Conservation (phyloP, 2,329 filamentous ascomycete genomes). For the Hymenoscyphus infarciens region DNA sequence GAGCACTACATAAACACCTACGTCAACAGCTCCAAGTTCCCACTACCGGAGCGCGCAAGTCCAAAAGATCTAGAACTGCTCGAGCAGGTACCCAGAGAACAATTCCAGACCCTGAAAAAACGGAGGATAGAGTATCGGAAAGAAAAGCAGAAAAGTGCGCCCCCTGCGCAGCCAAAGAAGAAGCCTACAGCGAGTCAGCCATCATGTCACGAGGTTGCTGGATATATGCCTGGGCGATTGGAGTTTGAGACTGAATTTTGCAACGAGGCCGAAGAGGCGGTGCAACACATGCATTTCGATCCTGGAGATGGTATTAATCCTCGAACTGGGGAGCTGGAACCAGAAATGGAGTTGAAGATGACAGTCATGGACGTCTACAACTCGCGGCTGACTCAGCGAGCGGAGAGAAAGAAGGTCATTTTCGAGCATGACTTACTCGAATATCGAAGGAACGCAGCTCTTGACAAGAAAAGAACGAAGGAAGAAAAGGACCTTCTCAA, state of each 20-base stretch:
- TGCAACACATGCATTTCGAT: constrained; percentile 97
- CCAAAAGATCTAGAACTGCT: constrained; percentile 76
- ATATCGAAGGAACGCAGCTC: constrained; percentile 83
- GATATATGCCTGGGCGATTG: constrained; percentile 95
- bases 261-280: constrained; percentile 96
- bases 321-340: constrained; percentile 78
- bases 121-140: constrained; percentile 87
- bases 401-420: constrained; percentile 92
- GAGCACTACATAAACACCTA: constrained; percentile 92
- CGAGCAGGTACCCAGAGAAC: constrained; percentile 78
- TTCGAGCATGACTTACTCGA: constrained; percentile 94
- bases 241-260: constrained; percentile 98
- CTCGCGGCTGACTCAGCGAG: constrained; percentile 79
- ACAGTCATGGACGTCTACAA: constrained; percentile 99
- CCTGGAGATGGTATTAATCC: constrained; percentile 90
- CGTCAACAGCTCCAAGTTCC: constrained; percentile 77
- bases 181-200: constrained; percentile 95
- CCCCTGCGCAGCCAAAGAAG: constrained; percentile 82
- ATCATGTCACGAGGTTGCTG: constrained; percentile 95
- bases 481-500: constrained; percentile 89
- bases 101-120: constrained; percentile 93
- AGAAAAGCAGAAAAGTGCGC: constrained; percentile 78
- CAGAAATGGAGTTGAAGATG: constrained; percentile 95
- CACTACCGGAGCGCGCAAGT: constrained; percentile 80
- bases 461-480: constrained; percentile 93